Base-by-base conservation (phyloP, 2,329 filamentous ascomycete genomes). In the Alternaria gansuensis region DNA sequence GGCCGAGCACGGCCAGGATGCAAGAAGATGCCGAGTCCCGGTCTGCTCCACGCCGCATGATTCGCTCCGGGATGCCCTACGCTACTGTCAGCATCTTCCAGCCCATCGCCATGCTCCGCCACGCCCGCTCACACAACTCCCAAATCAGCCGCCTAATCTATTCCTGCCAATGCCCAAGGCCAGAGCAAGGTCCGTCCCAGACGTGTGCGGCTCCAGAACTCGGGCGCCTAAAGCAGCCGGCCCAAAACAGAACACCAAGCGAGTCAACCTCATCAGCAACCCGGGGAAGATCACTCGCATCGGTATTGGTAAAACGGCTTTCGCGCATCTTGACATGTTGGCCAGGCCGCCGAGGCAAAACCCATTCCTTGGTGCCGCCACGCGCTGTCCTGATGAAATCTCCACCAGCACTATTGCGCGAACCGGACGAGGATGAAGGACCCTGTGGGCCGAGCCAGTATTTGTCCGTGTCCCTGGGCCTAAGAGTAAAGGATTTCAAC, bases 151-250 rank as follows among this genome's bases (percentile, higher is more conserved):
- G 44, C 33, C 44, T 23, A 36, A n/a, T 48, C 44, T 48, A 48
- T 48, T 51, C 36, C 17, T 37, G 40, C 24, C 14, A 29, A 37
- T 29, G 23, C 23, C 17, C 17, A 17, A 17, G 29, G 17, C 31
- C 24, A 31, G 13, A 29, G 37, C 53, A 41, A 33, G 37, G 36
- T 39, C 45, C 26, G 10, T 40, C 29, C 45, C 53, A 54, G 56
- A 54, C 56, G 44, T 58, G 56, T 49, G 50, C 55, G 56, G 51
- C 56, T 58, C 51, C 51, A 49, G 44, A 33, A 36, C 33, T 52
- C 28, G 36, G 54, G 34, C 55, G 55, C 54, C 49, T 58, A 53
- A 41, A 36, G 44, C 24, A 48, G 29, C 13, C 44, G 21, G 29
- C 44, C 14, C 14, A 49, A 23, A 31, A 43, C 36, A 49, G 53